Evolutionary conservation across 1,284 basidiomycete genomes (phyloP), one percentile per base, ranked within the genome.

Genomic region (Rhodotorula sp.): DNA sequence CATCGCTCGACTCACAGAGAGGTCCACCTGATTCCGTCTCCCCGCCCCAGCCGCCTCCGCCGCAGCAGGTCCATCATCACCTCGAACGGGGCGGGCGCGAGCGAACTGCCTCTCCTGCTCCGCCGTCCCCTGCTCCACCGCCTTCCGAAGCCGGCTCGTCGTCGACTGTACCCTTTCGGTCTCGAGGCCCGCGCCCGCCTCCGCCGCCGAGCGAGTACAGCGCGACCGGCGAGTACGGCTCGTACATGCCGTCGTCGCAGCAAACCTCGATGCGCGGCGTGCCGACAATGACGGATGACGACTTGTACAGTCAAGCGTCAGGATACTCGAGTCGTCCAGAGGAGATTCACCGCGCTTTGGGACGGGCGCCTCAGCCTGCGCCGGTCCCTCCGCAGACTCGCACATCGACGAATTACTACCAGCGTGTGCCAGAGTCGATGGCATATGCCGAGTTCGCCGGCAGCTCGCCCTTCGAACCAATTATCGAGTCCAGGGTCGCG

Each of bases 211-310:
- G 54, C 47, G 54, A 63, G 46, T 55, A 49, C 30, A 56, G 55
- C 55, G 62, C 54, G 6, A 27, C 46, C 8, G 55, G 54, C 19
- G 67, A 69, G 27, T 69, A 69, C 59, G 67, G 62, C 2, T 62
- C 62, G 15, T 65, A 62, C 27, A 13, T 46, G 11, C 54, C 67
- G 13, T 24, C 55, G 8, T 20, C 54, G n/a, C 29, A 47, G 27
- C 22, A 10, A 5, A 27, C 36, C 1, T 44, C 55, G n/a, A 44
- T 44, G 39, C 7, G 39, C 19, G 39, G 39, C 39, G 39, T 44
- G 39, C 39, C 39, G 39, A 44, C 39, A 17, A 44, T 44, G 39
- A 44, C 39, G 39, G 39, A 44, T 17, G 39, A 44, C 13, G 39
- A 44, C 39, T 44, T 44, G 39, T 44, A 44, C 39, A 15, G 39